Base-by-base conservation (phyloP, 345 rosid genomes). In the Corchorus capsularis region DNA sequence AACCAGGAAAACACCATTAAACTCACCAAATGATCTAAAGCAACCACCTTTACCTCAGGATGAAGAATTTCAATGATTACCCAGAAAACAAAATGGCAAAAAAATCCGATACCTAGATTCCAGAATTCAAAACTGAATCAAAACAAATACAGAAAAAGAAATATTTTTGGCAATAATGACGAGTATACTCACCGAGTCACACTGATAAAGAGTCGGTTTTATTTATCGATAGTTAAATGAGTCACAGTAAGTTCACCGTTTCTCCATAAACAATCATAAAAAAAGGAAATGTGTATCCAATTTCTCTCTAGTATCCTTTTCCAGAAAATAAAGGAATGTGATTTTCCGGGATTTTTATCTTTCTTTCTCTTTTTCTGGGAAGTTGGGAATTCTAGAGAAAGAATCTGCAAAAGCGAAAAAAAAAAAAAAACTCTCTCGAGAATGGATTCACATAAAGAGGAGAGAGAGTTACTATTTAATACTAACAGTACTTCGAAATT, bases 131-230 rank as follows among this genome's bases (percentile, higher is more conserved):
- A 60, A 56, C 72, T 7, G 56, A 77, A 75, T 75, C 45, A 72
- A 83, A 85, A 81, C 59, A 71, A 79, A 80, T 34, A 16, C 52
- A 8, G 43, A 34, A 43, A 75, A 63, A 16, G 20, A 56, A 43
- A 52, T 39, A 65, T 46, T 70, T 72, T 72, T 5, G 50, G 37
- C 72, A 78, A 65, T 74, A 75, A 61, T 53, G 72, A 73, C 63
- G 79, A 76, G 77, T 75, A 78, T 52, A 79, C 86, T 82, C 77
- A 87, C 87, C 78, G 63, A 76, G 75, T 56, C 61, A 77, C 54
- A 43, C 15, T 54, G 47, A 78, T 37, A 78, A 52, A 10, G 43
- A 56, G 76, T 72, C 20, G 16, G 8, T 6, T 16, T 9, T 52
- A 50, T 15, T 69, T 12, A 11, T 54, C 52, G 50, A 17, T 8